Evolutionary conservation across 2,329 filamentous ascomycete species (phyloP), one percentile per base, ranked within the genome.

Genomic region (Berkeleyomyces rouxiae): DNA sequence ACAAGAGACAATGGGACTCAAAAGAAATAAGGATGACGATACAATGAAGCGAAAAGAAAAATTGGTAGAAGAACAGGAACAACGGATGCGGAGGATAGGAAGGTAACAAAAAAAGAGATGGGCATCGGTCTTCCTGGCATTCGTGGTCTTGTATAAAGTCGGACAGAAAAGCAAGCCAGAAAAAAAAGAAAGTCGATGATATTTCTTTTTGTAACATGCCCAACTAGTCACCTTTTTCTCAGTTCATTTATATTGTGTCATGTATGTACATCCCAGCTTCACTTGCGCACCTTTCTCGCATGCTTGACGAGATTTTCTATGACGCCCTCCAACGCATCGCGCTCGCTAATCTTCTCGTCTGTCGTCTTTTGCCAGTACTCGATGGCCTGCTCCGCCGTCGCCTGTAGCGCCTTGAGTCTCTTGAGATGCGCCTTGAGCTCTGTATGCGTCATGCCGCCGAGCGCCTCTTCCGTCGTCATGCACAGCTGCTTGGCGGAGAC

Each of bases 231-330:
- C 13, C 7, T 1, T 51, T 51, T 33, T 37, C n/a, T 37, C 6
- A 9, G 13, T 55, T 37, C 36, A 2, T 39, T 13, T 55, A n/a
- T 55, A 4, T 36, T 11, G 51, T 13, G 33, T 2, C 9, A 7
- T n/a, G 3, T 39, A 23, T 55, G 51, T 37, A 7, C 36, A 31
- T 31, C 40, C 36, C 43, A 23, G 23, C 23, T 67, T 75, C 76
- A 89, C 74, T 91, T 93, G 70, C 90, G 81, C 63, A 90, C 84
- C 75, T 91, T 89, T 72, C 90, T 81, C 59, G 90, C 90, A 75
- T 95, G 90, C 72, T 90, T 93, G 51, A 96, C 92, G 67, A 97
- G 74, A 72, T 96, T 96, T 75, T 96, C 92, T 79, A 97, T 96
- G 13, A 97, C 92, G 0, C 90, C 90, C 71, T 97, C 92, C 72